Base-by-base conservation (phyloP, 371 early-diverging fungal species). In the Mortierella polycephala region DNA sequence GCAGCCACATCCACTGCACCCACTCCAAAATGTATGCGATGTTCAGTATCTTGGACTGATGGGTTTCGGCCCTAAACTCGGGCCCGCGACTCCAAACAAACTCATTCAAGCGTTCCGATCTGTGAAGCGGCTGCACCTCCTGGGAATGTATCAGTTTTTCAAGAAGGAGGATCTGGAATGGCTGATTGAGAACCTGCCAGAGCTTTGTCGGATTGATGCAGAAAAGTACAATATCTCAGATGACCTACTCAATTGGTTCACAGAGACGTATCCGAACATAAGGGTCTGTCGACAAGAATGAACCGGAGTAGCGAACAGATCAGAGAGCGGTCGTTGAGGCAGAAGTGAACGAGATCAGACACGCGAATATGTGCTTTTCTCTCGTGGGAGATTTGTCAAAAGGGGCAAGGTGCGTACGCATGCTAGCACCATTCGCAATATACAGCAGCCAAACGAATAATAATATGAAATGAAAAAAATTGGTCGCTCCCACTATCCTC, bases 161-260 rank as follows among this genome's bases (percentile, higher is more conserved):
- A 68, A 73, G 57, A 59, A 65, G 58, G 80, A 79, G 42, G 80
- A 79, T 39, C 21, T 79, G 11, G 59, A 55, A 46, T 79, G 80
- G 80, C 40, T 79, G 60, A 45, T 73, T 0, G 57, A 66, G 30
- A 52, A 37, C 1, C 41, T 79, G 16, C 80, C 80, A 23, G 73
- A 73, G 16, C 56, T 79, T 9, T 73, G 69, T 40, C 65, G 73
- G 13, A 69, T 79, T 16, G 80, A 79, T 73, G 80, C 80, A 0
- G 80, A 79, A 49, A 60, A 73, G 53, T 79, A 79, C 47, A 68
- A 79, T 40, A 54, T 79, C 21, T 73, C 73, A 2, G 69, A 79
- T 6, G 69, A 73, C 18, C 23, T 73, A 12, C 45, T 72, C 14
- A 62, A 54, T n/a, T 72, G 70, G 70, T 62, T 69, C 41, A 56